Base-by-base conservation (phyloP, 805 yeast genomes). In the Naumovozyma baii region DNA sequence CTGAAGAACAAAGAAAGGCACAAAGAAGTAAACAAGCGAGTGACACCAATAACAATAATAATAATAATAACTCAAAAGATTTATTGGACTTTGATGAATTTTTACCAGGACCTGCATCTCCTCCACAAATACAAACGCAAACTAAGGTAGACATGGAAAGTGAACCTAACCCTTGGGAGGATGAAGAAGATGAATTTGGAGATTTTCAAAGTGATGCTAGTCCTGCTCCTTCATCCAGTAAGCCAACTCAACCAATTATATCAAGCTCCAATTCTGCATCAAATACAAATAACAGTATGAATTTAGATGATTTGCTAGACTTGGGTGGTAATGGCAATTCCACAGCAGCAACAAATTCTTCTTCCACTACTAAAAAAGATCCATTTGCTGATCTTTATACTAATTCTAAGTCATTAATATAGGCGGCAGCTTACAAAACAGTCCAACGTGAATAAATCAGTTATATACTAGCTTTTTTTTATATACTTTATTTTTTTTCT, bases 171-270 rank as follows among this genome's bases (percentile, higher is more conserved):
- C 49, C 39, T 18, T 46, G 46, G 35, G 59, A 56, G 12, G 58
- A 51, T 13, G 56, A 55, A 7, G 62, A 59, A 34, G 64, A 63
- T 44, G 64, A 56, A 16, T 61, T 60, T 46, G 67, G 70, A 33
- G 63, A 63, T 41, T 58, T 59, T 51, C 62, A 61, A 53, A 48
- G 54, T 37, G 59, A 58, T 18, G 36, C 46, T n/a, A 39, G 41
- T 33, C 48, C 49, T n/a, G 4, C 30, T 16, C 31, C 34, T 13
- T 5, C 43, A 22, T 20, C 44, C 4, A 32, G 49, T 5, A 19
- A 46, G 17, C 33, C 51, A 10, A 36, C 50, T 13, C 34, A 48
- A 4, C 10, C 54, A 19, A 25, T 22, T 7, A 22, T 22, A 22
- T 22, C 26, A 7, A 22, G 9, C 26, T 7, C 26, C 10, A 22